Conservation (phyloP, 2,329 filamentous ascomycete species). For the Diplodia corticola region DNA sequence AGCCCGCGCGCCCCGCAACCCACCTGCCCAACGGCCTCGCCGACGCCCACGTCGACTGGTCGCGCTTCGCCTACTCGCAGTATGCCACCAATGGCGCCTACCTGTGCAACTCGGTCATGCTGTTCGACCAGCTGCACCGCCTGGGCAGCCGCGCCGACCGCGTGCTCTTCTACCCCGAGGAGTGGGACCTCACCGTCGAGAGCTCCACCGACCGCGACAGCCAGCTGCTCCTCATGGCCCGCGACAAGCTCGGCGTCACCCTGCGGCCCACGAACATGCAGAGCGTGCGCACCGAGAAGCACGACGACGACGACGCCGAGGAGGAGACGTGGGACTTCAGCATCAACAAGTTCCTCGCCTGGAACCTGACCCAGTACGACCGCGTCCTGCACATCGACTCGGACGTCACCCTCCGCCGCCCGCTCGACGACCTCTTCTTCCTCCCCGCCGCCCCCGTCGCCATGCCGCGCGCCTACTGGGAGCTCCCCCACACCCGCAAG, state of each 20-base stretch:
- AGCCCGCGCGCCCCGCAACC: neutral
- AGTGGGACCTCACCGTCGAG: conserved; percentile 39
- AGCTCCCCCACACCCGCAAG: conserved; percentile 42
- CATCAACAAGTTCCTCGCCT: conserved; percentile 68
- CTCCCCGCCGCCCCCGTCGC: conserved; percentile 62
- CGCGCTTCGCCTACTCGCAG: conserved; percentile 44
- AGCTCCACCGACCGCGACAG: conserved; percentile 40
- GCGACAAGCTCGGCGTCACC: conserved; percentile 52
- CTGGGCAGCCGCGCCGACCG: conserved; percentile 48
- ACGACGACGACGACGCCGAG: neutral
- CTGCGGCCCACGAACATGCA: conserved; percentile 50
- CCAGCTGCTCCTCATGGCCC: conserved; percentile 51
- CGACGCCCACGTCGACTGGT: conserved; percentile 37
- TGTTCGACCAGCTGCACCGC: conserved; percentile 46
- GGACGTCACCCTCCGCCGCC: conserved; percentile 61
- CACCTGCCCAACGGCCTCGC: conserved; percentile 16
- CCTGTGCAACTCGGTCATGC: conserved; percentile 47
- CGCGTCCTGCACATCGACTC: conserved; percentile 62
- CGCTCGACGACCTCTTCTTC: conserved; percentile 71
- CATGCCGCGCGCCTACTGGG: conserved; percentile 73
- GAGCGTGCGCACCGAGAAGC: conserved; percentile 32
- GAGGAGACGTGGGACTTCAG: conserved; percentile 60
- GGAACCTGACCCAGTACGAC: conserved; percentile 65
- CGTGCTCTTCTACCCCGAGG: conserved; percentile 47
- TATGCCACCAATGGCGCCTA: conserved; percentile 46